Conservation (phyloP, 1,284 basidiomycete species). For the Boletus mariae region DNA sequence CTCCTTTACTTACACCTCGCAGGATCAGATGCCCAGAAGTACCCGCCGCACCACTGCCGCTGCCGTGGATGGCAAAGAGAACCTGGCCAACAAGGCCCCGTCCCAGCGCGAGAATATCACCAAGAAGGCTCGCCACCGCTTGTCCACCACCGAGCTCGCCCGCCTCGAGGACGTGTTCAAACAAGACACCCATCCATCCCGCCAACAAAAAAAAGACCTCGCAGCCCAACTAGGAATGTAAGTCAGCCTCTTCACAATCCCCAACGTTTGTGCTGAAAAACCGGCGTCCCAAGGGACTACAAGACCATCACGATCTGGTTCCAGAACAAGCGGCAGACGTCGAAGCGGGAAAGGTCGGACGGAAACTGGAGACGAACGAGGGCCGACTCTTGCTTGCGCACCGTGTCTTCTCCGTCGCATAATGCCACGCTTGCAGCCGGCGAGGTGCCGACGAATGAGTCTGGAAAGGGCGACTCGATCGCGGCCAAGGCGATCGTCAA, state of each 20-base stretch:
- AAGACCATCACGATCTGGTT: constrained; percentile 52
- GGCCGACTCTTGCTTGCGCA: constrained; percentile 22
- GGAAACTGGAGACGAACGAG: not conserved
- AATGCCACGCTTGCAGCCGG: constrained; percentile 24
- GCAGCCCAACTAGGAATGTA: constrained; percentile 40
- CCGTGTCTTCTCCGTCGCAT: constrained; percentile 30
- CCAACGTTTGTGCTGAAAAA: too few relatives aligned
- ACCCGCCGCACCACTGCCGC: constrained; percentile 22
- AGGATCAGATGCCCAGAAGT: constrained; percentile 18
- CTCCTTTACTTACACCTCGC: constrained; percentile 6
- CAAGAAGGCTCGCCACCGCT: constrained; percentile 37
- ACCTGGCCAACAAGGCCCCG: not conserved
- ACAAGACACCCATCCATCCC: constrained; percentile 39
- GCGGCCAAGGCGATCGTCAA: constrained; percentile 15
- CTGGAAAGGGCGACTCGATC: not conserved
- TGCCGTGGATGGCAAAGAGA: constrained; percentile 17
- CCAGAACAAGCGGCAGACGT: constrained; percentile 47
- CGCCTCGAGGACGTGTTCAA: constrained; percentile 39
- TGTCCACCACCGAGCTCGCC: constrained; percentile 39
- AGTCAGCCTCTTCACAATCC: constrained; percentile 12
- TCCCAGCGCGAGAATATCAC: not conserved
- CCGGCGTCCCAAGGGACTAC: constrained; percentile 28
- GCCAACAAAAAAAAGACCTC: constrained; percentile 37
- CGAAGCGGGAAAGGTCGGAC: constrained; percentile 33
- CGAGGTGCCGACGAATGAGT: not conserved